Evolutionary conservation across 176 grass and related monocot species (phyloP).

Genomic region (Puccinellia tenuiflora): DNA sequence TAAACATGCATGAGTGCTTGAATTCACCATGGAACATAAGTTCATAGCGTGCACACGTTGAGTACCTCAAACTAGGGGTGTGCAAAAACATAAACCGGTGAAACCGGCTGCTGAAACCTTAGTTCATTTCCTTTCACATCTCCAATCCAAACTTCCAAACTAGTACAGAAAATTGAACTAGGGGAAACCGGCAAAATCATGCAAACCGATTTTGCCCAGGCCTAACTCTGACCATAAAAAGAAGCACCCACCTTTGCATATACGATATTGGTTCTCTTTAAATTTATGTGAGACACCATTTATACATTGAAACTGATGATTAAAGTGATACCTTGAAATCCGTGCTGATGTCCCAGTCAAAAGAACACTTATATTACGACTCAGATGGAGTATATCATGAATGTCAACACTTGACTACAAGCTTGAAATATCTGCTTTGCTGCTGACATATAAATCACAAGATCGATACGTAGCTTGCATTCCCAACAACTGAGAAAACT

Average conservation of each 20-base stretch:
- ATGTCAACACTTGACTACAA: background rate
- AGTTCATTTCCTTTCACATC: too few relatives aligned
- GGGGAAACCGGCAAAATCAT: too few relatives aligned
- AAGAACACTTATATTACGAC: background rate
- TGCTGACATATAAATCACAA: background rate
- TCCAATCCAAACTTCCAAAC: too few relatives aligned
- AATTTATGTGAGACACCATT: background rate
- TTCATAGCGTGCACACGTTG: background rate
- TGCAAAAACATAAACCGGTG: too few relatives aligned
- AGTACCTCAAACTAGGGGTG: background rate
- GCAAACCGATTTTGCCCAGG: too few relatives aligned
- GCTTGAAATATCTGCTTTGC: slow-evolving; percentile 3
- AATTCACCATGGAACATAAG: background rate
- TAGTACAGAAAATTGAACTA: too few relatives aligned
- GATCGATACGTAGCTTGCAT: background rate
- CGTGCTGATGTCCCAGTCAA: background rate
- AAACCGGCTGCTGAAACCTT: background rate
- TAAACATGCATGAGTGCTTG: background rate
- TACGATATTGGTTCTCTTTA: background rate
- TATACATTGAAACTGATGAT: background rate
- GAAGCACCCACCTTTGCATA: background rate
- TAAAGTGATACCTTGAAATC: background rate
- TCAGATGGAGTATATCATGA: background rate
- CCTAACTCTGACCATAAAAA: background rate
- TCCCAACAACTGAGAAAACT: background rate